Evolutionary conservation across 192 early-diverging fungal genomes (phyloP).

Genomic region (Funneliformis mosseae): DNA sequence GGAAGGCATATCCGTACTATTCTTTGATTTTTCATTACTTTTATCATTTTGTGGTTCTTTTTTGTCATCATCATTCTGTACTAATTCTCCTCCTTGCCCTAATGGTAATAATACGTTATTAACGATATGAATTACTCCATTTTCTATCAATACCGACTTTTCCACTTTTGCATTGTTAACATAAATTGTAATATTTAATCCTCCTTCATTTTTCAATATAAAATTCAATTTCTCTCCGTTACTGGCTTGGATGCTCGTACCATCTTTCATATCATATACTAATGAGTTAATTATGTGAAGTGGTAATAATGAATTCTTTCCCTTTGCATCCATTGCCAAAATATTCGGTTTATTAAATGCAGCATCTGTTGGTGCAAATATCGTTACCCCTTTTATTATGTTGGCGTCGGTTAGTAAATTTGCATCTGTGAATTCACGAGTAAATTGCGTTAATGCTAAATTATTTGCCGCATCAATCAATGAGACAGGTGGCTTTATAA

Average conservation of each 20-base stretch:
- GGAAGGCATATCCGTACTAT: not conserved
- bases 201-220: not conserved
- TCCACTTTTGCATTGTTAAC: not conserved
- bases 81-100: not conserved
- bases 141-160: not conserved
- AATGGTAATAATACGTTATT: not conserved
- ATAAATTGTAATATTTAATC: not conserved
- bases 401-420: not conserved
- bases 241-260: not conserved
- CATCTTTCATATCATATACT: not conserved
- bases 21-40: too few species aligned
- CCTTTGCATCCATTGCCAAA: not conserved
- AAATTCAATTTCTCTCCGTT: not conserved
- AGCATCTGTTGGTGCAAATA: not conserved
- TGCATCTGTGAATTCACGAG: not conserved
- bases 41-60: too few species aligned
- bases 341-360: not conserved
- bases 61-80: not conserved
- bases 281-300: not conserved
- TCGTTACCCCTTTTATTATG: not conserved
- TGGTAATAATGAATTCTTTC: not conserved
- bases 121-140: not conserved
- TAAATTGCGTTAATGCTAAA: not conserved
- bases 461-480: not conserved
- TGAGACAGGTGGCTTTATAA: not conserved